A percentile compares a stretch with the other conserved stretches of the same genome.
phyloP scores from a whole-genome alignment of 2,329 filamentous ascomycete species.

The Neofusicoccum cordaticola region DNA sequence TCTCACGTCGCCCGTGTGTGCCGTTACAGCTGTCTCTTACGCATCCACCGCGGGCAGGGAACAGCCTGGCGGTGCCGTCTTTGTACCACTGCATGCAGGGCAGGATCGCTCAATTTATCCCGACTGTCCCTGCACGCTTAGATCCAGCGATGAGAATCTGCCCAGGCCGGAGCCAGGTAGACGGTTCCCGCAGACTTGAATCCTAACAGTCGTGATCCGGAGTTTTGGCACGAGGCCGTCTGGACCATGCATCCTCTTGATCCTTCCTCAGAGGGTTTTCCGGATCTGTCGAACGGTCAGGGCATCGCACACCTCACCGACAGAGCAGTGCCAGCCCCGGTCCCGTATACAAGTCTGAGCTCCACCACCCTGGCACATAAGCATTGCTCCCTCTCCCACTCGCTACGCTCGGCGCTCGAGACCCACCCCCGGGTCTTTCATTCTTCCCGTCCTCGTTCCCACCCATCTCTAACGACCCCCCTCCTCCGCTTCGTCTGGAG shows the following conservation, averaged over 20 bases:
- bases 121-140: background rate
- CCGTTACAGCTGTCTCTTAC: constrained; percentile 9
- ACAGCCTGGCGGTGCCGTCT: background rate
- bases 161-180: background rate
- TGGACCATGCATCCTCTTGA: background rate
- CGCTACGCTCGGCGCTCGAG: background rate
- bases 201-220: background rate
- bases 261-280: background rate
- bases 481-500: background rate
- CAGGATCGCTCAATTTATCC: background rate
- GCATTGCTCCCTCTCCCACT: background rate
- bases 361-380: background rate
- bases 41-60: background rate
- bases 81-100: background rate
- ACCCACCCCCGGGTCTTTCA: constrained; percentile 9
- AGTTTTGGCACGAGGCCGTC: background rate
- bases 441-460: constrained; percentile 1
- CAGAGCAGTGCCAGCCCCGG: background rate
- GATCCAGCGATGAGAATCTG: background rate
- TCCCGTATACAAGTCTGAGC: constrained; percentile 6
- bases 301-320: background rate
- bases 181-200: background rate
- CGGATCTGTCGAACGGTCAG: background rate
- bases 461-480: background rate
- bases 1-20: background rate